phyloP scores from a whole-genome alignment of 2,329 filamentous ascomycete species.

The Arachnomyces sp. region DNA sequence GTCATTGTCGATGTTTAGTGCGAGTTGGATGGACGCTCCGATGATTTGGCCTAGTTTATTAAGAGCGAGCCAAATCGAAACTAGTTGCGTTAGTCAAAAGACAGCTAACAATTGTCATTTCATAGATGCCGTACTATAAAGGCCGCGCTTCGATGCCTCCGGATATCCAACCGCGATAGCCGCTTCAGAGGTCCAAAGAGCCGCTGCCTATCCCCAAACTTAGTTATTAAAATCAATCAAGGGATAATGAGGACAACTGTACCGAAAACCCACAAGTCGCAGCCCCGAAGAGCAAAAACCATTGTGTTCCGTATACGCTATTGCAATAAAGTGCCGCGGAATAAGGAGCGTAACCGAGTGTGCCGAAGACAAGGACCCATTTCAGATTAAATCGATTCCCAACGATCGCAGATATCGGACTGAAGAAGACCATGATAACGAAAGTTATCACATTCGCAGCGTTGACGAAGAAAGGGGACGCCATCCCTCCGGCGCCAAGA shows the following conservation, averaged over 20 bases:
- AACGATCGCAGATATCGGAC: slow-evolving; percentile 33
- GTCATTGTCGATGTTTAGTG: slow-evolving; percentile 38
- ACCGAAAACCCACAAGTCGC: slow-evolving; percentile 35
- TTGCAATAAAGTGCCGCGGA: slow-evolving; percentile 39
- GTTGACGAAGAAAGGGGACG: slow-evolving; percentile 33
- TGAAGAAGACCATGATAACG: slow-evolving; percentile 42
- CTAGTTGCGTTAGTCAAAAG: too few relatives aligned
- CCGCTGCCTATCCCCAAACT: slow-evolving; percentile 17
- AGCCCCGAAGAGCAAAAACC: slow-evolving; percentile 39
- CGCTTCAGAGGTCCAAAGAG: slow-evolving; percentile 33
- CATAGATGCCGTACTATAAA: too few relatives aligned
- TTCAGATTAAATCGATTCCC: slow-evolving; percentile 34
- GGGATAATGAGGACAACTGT: too few relatives aligned
- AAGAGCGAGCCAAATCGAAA: slow-evolving; percentile 47
- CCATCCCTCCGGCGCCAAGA: too few relatives aligned
- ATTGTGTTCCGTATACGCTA: slow-evolving; percentile 37
- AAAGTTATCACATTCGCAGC: slow-evolving; percentile 38
- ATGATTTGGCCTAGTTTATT: slow-evolving; percentile 47
- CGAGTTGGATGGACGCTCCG: slow-evolving; percentile 43
- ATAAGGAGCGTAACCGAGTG: slow-evolving; percentile 39
- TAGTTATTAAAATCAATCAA: neutral
- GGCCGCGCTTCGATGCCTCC: slow-evolving; percentile 37
- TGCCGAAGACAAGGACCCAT: slow-evolving; percentile 33
- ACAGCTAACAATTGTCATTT: too few relatives aligned
- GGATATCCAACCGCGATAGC: slow-evolving; percentile 37